Percentiles rank a stretch among this genome's conserved stretches.
These are phyloP conservation scores for Scleroderma bovista DNA, from an alignment of 768 basidiomycete species.

Conservation along the genomic window DNA sequence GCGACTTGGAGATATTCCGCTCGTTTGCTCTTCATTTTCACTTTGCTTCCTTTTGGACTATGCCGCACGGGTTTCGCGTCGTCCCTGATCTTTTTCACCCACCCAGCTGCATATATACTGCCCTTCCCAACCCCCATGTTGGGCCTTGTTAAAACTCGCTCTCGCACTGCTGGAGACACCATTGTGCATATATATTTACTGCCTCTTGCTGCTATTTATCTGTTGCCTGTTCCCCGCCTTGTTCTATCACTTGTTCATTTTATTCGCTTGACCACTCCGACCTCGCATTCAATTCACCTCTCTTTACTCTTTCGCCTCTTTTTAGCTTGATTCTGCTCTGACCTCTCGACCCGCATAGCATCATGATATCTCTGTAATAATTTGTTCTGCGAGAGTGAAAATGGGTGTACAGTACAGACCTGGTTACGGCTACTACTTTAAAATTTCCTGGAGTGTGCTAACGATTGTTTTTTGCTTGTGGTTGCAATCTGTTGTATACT, in stretches of 20 bases:
- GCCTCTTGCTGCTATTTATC: neutral
- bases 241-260: neutral
- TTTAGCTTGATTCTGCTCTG: too few species aligned
- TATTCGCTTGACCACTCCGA: neutral
- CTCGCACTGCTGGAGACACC: neutral
- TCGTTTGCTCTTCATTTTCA: neutral
- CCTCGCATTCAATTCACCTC: too few species aligned
- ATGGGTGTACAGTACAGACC: neutral
- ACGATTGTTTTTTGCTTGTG: too few species aligned
- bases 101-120: neutral
- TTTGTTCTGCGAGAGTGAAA: neutral
- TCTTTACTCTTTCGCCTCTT: too few species aligned
- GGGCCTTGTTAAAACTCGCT: neutral
- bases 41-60: neutral
- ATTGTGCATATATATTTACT: neutral
- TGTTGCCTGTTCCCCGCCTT: neutral
- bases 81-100: neutral
- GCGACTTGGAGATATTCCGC: neutral
- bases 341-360: neutral
- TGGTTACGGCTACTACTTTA: too few species aligned
- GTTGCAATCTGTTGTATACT: too few species aligned
- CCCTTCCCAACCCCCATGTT: neutral
- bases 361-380: neutral
- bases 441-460: too few species aligned
- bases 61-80: neutral